Base-by-base conservation (phyloP, 345 rosid species). In the Rhizophora apiculata region DNA sequence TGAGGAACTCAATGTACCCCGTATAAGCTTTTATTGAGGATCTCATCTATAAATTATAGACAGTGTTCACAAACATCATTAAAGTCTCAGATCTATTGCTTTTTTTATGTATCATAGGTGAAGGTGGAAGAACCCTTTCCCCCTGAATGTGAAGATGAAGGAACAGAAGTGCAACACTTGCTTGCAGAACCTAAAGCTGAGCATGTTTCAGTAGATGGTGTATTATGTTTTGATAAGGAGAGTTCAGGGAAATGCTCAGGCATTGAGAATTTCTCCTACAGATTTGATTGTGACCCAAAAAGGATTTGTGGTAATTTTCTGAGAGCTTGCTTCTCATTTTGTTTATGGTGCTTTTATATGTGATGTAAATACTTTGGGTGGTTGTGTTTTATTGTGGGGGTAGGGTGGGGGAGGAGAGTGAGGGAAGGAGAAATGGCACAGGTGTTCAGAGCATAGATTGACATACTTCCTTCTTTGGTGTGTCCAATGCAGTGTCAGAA, bases 161-260 rank as follows among this genome's bases (percentile, higher is more conserved):
- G 81, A 58, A 57, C 69, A 74, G 85, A 77, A 71, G 82, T 80
- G 69, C 74, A 78, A 68, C 81, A 70, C 68, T 65, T 80, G 56
- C 63, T 79, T 30, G 80, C 73, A 62, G 95, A 88, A 60, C 85
- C 92, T 46, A 75, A 81, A 72, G 72, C 75, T 70, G 89, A 86
- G 37, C 72, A 79, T 76, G 68, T 71, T 67, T 75, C 81, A 0
- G 84, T 84, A 8, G 93, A 91, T 61, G 82, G 82, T 72, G 82
- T 74, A 52, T 69, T 85, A 58, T 84, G 86, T 66, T 72, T 81
- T 26, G 78, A 77, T 69, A 77, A 82, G 72, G 91, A 89, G 70
- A 78, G 72, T 74, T 64, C 82, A 52, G 85, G 79, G 65, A 82
- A 84, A 72, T 39, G 64, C 62, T 78, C 77, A 29, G 87, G 69